These are phyloP conservation scores for Rhynchospora breviuscula DNA, from an alignment of 176 grass and related monocot species.

Conservation along the genomic window DNA sequence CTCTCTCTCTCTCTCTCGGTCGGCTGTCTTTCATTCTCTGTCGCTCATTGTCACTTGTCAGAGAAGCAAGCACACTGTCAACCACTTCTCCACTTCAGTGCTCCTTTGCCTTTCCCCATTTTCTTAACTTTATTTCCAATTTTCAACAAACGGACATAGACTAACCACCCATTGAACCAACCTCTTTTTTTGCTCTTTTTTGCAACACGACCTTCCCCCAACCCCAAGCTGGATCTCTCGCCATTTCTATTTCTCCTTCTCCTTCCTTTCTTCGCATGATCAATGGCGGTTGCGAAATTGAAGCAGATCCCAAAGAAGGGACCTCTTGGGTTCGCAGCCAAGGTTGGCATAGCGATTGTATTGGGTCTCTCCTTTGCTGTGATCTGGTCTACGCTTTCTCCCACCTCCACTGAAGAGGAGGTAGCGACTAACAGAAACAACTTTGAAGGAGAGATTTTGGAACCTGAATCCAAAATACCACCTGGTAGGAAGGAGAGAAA, in stretches of 20 bases:
- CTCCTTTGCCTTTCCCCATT: neutral
- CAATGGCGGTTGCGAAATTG: constrained; percentile 48
- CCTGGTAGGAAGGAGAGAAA: constrained; percentile 25
- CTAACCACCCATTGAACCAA: constrained; percentile 6
- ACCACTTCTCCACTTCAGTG: constrained; percentile 13
- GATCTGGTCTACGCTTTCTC: constrained; percentile 65
- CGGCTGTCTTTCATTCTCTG: neutral
- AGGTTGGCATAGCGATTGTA: constrained; percentile 65
- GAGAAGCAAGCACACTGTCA: constrained; percentile 12
- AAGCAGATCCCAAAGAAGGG: constrained; percentile 39
- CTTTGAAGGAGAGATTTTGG: constrained; percentile 55
- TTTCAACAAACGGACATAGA: constrained; percentile 12
- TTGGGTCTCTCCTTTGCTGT: constrained; percentile 77
- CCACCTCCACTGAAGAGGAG: constrained; percentile 48
- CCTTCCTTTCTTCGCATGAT: neutral
- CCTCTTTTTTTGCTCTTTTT: neutral
- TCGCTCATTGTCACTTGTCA: neutral
- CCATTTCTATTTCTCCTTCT: neutral
- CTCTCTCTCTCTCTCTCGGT: neutral
- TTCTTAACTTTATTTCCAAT: neutral
- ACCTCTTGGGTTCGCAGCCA: constrained; percentile 61
- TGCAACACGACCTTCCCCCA: neutral
- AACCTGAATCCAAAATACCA: constrained; percentile 35
- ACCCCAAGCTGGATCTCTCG: neutral
- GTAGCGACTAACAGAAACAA: constrained; percentile 63